Evolutionary conservation across 306 rosid species (phyloP).

Genomic region (Alnus glutinosa): DNA sequence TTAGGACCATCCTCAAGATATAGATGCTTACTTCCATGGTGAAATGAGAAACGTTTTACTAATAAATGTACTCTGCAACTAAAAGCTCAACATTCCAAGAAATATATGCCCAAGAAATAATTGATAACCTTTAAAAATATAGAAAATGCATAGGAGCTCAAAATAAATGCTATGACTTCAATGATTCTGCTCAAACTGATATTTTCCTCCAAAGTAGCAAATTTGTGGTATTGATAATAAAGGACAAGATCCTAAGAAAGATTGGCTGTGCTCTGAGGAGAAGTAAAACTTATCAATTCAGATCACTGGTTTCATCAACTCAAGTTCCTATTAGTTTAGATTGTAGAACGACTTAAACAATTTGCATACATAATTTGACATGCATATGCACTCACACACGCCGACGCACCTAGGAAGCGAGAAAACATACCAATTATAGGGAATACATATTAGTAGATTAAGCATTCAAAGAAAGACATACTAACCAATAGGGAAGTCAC

Average conservation of each 20-base stretch:
- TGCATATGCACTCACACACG: neutral
- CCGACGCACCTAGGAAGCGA: neutral
- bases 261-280: neutral
- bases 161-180: neutral
- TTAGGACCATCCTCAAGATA: conserved; percentile 14
- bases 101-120: neutral
- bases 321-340: neutral
- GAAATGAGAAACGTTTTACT: neutral
- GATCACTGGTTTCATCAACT: neutral
- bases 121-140: neutral
- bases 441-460: conserved; percentile 7
- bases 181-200: too few relatives aligned
- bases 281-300: neutral
- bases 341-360: neutral
- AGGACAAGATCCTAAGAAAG: neutral
- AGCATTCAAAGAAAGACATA: conserved; percentile 18
- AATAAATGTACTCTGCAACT: neutral
- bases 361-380: neutral
- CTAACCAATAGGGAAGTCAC: conserved; percentile 59
- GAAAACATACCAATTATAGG: neutral
- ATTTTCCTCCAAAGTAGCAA: too few relatives aligned
- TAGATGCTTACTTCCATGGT: neutral
- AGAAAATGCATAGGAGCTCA: too few relatives aligned
- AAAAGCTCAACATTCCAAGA: conserved; percentile 14
- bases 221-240: neutral